phyloP scores from a whole-genome alignment of 345 rosid genomes.

The Citrus glauca region DNA sequence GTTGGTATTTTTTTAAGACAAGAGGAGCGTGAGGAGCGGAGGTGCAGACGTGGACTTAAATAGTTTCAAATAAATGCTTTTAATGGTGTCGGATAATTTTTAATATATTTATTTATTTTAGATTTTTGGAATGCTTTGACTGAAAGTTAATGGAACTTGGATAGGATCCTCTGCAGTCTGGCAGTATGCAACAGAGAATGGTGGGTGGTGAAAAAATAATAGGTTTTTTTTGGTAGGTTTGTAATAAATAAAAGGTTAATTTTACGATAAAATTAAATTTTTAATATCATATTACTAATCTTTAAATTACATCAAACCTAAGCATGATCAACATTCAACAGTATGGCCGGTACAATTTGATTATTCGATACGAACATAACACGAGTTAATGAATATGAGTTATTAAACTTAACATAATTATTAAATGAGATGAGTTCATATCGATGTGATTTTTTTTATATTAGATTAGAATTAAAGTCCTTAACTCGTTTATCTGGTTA shows the following conservation, averaged over 20 bases:
- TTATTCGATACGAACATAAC: fast-evolving
- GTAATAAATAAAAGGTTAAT: neutral
- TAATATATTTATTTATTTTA: neutral
- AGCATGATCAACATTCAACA: too few species aligned
- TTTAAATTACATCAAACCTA: too few species aligned
- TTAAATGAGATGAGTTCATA: fast-evolving
- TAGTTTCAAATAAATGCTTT: neutral
- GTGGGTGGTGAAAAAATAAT: neutral
- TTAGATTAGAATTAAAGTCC: fast-evolving
- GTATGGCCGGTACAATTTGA: fast-evolving
- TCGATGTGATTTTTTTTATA: too few species aligned
- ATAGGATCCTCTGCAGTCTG: neutral
- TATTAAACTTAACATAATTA: fast-evolving
- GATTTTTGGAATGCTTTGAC: conserved; percentile 5
- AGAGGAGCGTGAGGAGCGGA: conserved; percentile 35
- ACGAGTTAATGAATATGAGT: fast-evolving
- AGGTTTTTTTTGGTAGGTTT: neutral
- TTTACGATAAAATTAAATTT: neutral
- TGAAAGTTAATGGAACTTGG: neutral
- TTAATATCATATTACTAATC: too few species aligned
- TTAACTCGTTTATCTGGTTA: too few species aligned
- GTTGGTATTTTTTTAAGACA: neutral
- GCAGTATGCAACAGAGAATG: neutral
- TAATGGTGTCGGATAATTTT: neutral
- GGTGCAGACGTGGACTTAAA: conserved; percentile 16